A percentile compares a stretch with the other conserved stretches of the same genome.
phyloP scores from a whole-genome alignment of 352 stramenopile species.

The Pythium vanterpoolii region DNA sequence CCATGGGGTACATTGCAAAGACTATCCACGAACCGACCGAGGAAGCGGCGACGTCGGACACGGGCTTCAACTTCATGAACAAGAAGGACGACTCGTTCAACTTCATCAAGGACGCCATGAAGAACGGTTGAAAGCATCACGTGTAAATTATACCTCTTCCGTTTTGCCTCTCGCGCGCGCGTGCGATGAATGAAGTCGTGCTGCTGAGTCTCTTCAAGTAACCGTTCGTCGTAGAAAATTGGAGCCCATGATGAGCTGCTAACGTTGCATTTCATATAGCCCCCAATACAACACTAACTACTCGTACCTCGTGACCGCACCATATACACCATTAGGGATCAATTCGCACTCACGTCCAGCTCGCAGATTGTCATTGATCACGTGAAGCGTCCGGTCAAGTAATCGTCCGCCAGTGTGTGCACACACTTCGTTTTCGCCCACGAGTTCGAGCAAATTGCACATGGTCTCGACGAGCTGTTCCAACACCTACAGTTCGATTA shows the following conservation, averaged over 20 bases:
- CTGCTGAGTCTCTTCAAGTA: slow-evolving; percentile 9
- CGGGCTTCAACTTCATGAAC: slow-evolving; percentile 85
- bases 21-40: slow-evolving; percentile 82
- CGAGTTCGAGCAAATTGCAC: background rate
- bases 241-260: slow-evolving; percentile 14
- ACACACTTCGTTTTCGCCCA: slow-evolving; percentile 1
- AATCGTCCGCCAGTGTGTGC: slow-evolving; percentile 6
- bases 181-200: slow-evolving; percentile 23
- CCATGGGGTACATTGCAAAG: slow-evolving; percentile 84
- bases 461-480: slow-evolving; percentile 6
- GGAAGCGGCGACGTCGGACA: slow-evolving; percentile 54
- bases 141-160: slow-evolving; percentile 52
- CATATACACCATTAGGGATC: background rate
- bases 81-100: slow-evolving; percentile 88
- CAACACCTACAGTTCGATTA: too few species aligned
- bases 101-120: slow-evolving; percentile 88
- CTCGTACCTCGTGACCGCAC: background rate
- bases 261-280: slow-evolving; percentile 18
- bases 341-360: background rate
- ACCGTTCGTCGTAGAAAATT: slow-evolving; percentile 21
- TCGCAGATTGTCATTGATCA: slow-evolving; percentile 1
- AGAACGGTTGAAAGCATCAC: slow-evolving; percentile 62
- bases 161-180: slow-evolving; percentile 20
- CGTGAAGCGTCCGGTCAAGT: slow-evolving; percentile 1
- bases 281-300: slow-evolving; percentile 18